Percentiles rank a stretch among this genome's conserved stretches.
Evolutionary conservation across 1,139 yeast species (phyloP).

Genomic region (Zygosaccharomyces sapae): DNA sequence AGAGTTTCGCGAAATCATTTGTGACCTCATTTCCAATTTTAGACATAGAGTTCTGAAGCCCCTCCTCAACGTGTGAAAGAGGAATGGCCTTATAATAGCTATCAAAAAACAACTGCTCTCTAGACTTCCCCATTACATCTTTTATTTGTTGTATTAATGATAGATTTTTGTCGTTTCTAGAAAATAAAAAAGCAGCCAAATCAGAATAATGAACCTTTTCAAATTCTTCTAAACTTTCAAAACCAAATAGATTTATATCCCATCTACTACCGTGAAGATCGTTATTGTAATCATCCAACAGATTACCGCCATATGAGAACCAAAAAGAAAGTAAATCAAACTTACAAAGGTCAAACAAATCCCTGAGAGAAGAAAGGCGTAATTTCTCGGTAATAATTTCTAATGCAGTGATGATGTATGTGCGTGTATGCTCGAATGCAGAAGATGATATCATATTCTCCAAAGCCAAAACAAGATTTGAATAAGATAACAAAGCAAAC

Average conservation of each 20-base stretch:
- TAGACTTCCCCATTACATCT: constrained; percentile 10
- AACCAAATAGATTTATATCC: constrained; percentile 31
- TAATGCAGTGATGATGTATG: constrained; percentile 13
- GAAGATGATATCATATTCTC: constrained; percentile 19
- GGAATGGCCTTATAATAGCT: constrained; percentile 42
- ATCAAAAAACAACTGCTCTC: constrained; percentile 34
- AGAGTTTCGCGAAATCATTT: constrained; percentile 14
- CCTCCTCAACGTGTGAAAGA: constrained; percentile 47
- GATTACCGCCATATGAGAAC: constrained; percentile 10
- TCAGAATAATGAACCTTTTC: constrained; percentile 18
- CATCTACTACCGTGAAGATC: constrained; percentile 15
- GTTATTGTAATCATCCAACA: background rate
- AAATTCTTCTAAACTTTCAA: constrained; percentile 19
- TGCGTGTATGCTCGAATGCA: constrained; percentile 42
- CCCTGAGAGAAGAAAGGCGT: constrained; percentile 10
- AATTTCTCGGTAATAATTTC: constrained; percentile 9
- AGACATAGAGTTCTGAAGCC: constrained; percentile 36
- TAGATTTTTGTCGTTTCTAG: constrained; percentile 19
- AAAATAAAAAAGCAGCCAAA: constrained; percentile 24
- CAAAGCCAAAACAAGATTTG: constrained; percentile 16
- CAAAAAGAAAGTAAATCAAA: constrained; percentile 24
- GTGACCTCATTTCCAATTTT: constrained; percentile 21
- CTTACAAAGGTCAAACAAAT: constrained; percentile 26
- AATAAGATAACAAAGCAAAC: constrained; percentile 19
- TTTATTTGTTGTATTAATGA: constrained; percentile 9